phyloP scores from a whole-genome alignment of 495 filamentous ascomycete genomes.

The Daldinia vernicosa region DNA sequence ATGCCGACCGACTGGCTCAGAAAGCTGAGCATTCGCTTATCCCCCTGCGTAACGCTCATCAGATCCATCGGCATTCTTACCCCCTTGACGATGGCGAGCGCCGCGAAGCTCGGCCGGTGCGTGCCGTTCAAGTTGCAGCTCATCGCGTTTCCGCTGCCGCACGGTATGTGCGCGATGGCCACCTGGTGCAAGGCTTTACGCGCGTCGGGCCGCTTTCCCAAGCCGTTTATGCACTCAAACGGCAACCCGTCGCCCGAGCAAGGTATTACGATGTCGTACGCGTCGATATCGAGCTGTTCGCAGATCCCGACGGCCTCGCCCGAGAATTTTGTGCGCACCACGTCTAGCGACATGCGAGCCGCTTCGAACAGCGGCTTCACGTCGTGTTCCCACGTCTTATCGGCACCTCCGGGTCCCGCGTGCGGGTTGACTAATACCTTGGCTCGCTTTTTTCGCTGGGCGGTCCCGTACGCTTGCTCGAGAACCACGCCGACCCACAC shows the following conservation, averaged over 20 bases:
- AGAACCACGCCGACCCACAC: constrained; percentile 72
- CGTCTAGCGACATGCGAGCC: constrained; percentile 78
- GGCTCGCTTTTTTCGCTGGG: constrained; percentile 74
- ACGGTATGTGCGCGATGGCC: constrained; percentile 90
- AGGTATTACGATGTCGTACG: constrained; percentile 83
- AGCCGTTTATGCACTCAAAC: constrained; percentile 94
- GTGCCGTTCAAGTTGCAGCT: constrained; percentile 89
- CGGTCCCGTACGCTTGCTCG: constrained; percentile 71
- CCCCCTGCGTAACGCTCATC: constrained; percentile 84
- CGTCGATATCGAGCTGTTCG: constrained; percentile 77
- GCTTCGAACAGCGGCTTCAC: constrained; percentile 86
- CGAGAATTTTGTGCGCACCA: constrained; percentile 73
- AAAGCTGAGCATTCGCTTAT: constrained; percentile 79
- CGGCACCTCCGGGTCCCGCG: constrained; percentile 82
- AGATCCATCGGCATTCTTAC: constrained; percentile 82
- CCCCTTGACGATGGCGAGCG: constrained; percentile 85
- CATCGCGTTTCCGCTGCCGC: constrained; percentile 94
- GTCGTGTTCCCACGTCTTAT: constrained; percentile 75
- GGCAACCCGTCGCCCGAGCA: constrained; percentile 94
- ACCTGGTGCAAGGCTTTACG: constrained; percentile 75
- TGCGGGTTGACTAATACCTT: constrained; percentile 93
- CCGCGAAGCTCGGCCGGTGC: constrained; percentile 75
- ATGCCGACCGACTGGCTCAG: constrained; percentile 91
- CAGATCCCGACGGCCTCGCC: constrained; percentile 85
- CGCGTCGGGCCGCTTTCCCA: constrained; percentile 79